Evolutionary conservation across 2,329 filamentous ascomycete genomes (phyloP).

Genomic region (Phyllosticta capitalensis): DNA sequence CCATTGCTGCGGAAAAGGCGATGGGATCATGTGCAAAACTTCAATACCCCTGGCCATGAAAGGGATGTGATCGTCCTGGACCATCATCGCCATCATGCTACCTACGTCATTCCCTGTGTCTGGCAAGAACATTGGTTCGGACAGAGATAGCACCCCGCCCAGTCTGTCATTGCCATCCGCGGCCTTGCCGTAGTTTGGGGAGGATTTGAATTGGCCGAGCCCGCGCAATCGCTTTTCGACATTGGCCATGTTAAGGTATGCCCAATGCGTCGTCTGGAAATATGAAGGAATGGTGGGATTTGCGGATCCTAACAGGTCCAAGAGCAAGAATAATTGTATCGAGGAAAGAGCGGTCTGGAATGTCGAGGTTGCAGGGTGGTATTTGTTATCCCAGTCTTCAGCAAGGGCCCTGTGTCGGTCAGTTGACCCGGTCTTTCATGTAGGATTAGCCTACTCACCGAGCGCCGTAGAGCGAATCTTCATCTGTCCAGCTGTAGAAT

Average conservation of each 20-base stretch:
- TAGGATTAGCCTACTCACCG: constrained; percentile 41
- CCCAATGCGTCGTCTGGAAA: constrained; percentile 88
- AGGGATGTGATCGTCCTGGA: constrained; percentile 84
- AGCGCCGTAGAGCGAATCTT: constrained; percentile 81
- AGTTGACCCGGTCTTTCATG: neutral
- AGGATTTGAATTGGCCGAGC: constrained; percentile 57
- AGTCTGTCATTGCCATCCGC: constrained; percentile 10
- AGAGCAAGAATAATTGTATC: constrained; percentile 82
- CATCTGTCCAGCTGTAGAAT: constrained; percentile 67
- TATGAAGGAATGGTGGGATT: constrained; percentile 70
- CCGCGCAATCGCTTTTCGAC: constrained; percentile 66
- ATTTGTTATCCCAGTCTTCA: constrained; percentile 63
- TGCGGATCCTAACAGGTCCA: constrained; percentile 72
- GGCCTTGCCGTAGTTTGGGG: constrained; percentile 36
- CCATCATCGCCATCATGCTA: constrained; percentile 41
- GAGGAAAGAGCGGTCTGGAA: constrained; percentile 66
- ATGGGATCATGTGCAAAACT: constrained; percentile 80
- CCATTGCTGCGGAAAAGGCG: constrained; percentile 76
- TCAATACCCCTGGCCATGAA: constrained; percentile 83
- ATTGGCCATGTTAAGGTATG: constrained; percentile 65
- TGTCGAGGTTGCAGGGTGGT: constrained; percentile 61
- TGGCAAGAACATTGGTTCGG: constrained; percentile 50
- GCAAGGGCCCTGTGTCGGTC: constrained; percentile 51
- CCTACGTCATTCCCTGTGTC: constrained; percentile 48
- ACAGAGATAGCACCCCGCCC: constrained; percentile 21